A percentile compares a stretch with the other conserved stretches of the same genome.
phyloP scores from a whole-genome alignment of 2,329 filamentous ascomycete species.

The Botryotinia globosa region DNA sequence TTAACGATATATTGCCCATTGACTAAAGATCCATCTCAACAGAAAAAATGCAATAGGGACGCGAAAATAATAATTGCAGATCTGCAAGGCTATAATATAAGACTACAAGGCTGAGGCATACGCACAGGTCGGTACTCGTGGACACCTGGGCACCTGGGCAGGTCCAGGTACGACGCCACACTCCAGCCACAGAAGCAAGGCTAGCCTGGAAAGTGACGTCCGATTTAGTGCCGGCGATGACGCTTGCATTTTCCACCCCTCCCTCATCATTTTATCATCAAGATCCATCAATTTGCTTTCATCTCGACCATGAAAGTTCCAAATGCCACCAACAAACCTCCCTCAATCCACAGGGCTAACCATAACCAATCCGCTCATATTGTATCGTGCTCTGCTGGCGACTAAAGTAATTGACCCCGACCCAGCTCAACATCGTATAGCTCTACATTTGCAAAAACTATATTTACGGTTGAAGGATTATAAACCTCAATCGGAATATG shows the following conservation, averaged over 20 bases:
- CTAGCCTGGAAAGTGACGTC: constrained; percentile 2
- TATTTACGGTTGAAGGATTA: constrained; percentile 77
- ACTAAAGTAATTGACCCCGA: constrained; percentile 64
- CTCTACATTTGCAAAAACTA: constrained; percentile 73
- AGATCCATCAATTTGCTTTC: neutral
- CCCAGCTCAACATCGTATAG: constrained; percentile 68
- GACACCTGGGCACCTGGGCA: neutral
- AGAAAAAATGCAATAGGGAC: neutral
- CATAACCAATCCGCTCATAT: constrained; percentile 70
- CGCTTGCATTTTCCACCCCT: constrained; percentile 9
- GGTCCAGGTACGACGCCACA: neutral
- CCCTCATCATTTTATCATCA: neutral
- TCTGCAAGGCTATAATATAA: neutral
- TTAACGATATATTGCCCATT: neutral
- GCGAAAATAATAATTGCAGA: neutral
- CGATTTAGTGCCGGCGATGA: constrained; percentile 16
- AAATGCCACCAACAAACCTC: constrained; percentile 38
- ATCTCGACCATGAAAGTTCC: constrained; percentile 19
- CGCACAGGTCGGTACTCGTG: neutral
- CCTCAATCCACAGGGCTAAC: constrained; percentile 48
- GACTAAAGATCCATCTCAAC: neutral
- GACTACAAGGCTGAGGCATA: neutral
- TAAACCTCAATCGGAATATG: constrained; percentile 68
- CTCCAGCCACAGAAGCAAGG: neutral
- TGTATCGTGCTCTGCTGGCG: constrained; percentile 69